These are phyloP conservation scores for Coelastrella sp. DNA, from an alignment of 139 green algal species.

Conservation along the genomic window DNA sequence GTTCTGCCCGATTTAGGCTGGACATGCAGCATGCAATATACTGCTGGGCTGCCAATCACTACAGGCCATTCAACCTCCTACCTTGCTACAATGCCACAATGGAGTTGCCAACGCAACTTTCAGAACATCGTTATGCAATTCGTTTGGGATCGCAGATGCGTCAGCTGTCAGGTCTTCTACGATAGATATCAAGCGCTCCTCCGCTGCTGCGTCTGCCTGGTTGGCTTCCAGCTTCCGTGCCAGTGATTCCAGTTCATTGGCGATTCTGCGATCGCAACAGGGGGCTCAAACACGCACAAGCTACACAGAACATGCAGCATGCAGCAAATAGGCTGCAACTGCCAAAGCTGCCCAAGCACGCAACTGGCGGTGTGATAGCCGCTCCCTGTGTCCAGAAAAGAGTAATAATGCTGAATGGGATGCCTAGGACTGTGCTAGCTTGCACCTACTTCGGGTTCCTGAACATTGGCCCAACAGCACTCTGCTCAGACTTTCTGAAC, in stretches of 20 bases:
- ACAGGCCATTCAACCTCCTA: conserved; percentile 30
- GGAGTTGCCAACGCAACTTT: conserved; percentile 64
- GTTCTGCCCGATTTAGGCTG: background rate
- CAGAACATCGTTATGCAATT: conserved; percentile 63
- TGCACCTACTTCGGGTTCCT: conserved; percentile 49
- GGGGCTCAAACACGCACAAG: background rate
- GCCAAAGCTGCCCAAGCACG: too few species aligned
- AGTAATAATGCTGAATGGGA: background rate
- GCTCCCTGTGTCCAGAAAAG: too few species aligned
- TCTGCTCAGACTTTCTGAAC: conserved; percentile 42
- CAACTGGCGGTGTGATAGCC: too few species aligned
- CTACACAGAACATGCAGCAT: background rate
- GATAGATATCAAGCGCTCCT: conserved; percentile 54
- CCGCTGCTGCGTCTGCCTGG: conserved; percentile 25
- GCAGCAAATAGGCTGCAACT: background rate
- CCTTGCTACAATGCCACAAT: conserved; percentile 66
- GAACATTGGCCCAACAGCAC: conserved; percentile 44
- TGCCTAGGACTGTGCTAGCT: background rate
- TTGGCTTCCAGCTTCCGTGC: conserved; percentile 49
- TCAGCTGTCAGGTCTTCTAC: conserved; percentile 54
- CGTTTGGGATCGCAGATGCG: conserved; percentile 59
- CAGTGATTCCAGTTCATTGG: conserved; percentile 48
- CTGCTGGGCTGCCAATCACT: background rate
- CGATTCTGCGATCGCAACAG: conserved; percentile 40
- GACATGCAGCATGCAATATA: background rate